phyloP scores from a whole-genome alignment of 202 grass and related monocot genomes.

The Digitaria exilis region DNA sequence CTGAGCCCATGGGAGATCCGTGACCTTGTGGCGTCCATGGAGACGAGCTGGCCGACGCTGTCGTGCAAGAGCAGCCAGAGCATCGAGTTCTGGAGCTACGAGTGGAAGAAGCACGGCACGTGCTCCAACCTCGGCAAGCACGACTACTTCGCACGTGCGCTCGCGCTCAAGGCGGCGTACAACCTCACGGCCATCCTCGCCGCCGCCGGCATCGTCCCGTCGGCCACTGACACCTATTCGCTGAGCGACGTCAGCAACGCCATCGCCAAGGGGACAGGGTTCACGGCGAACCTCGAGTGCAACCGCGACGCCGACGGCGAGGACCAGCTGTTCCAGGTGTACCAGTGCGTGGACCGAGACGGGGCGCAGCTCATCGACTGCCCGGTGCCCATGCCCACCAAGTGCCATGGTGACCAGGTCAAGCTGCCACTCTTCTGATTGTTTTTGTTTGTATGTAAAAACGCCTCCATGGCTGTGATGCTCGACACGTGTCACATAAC shows the following conservation, averaged over 20 bases:
- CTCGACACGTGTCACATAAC: no score
- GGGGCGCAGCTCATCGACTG: constrained; percentile 69
- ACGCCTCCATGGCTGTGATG: no score
- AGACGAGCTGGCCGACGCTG: constrained; percentile 59
- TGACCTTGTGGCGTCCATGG: constrained; percentile 50
- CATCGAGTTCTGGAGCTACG: constrained; percentile 68
- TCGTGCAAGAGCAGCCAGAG: constrained; percentile 49
- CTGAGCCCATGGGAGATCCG: constrained; percentile 33
- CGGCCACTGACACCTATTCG: constrained; percentile 44
- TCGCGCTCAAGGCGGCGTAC: constrained; percentile 46
- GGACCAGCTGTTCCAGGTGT: constrained; percentile 71
- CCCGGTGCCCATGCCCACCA: constrained; percentile 45
- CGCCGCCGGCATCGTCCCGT: constrained; percentile 62
- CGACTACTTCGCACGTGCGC: constrained; percentile 59
- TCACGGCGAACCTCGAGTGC: constrained; percentile 54
- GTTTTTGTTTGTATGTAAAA: no score
- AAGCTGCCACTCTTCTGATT: constrained; percentile 62
- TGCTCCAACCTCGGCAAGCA: constrained; percentile 64
- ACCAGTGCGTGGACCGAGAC: constrained; percentile 54
- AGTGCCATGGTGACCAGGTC: constrained; percentile 31
- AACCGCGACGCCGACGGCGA: constrained; percentile 43
- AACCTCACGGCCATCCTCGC: constrained; percentile 55
- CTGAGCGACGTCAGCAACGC: constrained; percentile 48
- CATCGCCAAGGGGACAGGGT: constrained; percentile 36
- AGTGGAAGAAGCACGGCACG: constrained; percentile 89